Evolutionary conservation across 78 protist species (phyloP).

Genomic region (Ministeria vibrans): DNA sequence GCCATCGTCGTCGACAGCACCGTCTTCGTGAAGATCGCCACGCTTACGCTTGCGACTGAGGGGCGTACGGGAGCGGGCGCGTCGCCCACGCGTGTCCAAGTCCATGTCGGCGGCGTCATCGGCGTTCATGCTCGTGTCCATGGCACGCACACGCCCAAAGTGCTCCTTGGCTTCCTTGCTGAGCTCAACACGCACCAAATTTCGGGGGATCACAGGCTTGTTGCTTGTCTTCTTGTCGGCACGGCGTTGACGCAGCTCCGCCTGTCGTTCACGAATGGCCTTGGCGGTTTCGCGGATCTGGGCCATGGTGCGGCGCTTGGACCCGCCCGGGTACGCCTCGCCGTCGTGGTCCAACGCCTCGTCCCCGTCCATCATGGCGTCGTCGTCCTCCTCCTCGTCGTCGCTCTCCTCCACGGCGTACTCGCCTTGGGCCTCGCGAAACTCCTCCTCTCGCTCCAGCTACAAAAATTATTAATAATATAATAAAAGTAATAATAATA

Average conservation of each 20-base stretch:
- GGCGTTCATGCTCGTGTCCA: background rate
- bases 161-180: background rate
- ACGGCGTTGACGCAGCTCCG: background rate
- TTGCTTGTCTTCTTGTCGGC: background rate
- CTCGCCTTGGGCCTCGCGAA: background rate
- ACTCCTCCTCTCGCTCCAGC: conserved; percentile 9
- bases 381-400: background rate
- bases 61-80: background rate
- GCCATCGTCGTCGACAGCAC: background rate
- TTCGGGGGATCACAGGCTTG: background rate
- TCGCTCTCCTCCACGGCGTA: background rate
- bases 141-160: background rate
- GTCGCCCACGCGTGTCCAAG: background rate
- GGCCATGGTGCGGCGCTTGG: background rate
- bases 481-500: background rate
- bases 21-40: background rate
- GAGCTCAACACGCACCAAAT: background rate
- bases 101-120: background rate
- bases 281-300: background rate
- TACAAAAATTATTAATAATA: background rate
- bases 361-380: background rate
- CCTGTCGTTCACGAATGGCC: background rate
- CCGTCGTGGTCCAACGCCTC: background rate
- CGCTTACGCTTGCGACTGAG: background rate
- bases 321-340: background rate